Conservation (phyloP, 495 filamentous ascomycete species). For the Cairneyella variabilis region DNA sequence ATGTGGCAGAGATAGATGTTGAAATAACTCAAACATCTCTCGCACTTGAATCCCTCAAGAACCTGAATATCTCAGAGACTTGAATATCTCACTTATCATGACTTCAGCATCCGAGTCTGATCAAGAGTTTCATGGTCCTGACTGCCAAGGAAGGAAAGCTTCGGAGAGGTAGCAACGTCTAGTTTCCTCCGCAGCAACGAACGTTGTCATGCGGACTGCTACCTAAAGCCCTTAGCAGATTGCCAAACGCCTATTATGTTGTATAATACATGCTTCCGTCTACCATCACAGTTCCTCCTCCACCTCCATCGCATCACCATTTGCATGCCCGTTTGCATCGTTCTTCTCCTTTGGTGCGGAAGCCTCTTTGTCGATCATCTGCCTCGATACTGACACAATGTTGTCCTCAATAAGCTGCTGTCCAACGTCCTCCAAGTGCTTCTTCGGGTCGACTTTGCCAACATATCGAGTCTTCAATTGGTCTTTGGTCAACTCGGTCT, state of each 20-base stretch:
- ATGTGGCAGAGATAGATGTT: too few relatives aligned
- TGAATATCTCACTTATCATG: too few relatives aligned
- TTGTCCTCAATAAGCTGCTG: constrained; percentile 98
- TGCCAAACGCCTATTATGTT: constrained; percentile 28
- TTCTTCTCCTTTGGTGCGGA: constrained; percentile 52
- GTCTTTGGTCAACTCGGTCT: constrained; percentile 93
- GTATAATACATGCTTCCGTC: constrained; percentile 19
- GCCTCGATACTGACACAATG: constrained; percentile 90
- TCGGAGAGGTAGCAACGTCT: too few relatives aligned
- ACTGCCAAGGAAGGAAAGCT: too few relatives aligned
- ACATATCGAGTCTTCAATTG: constrained; percentile 99
- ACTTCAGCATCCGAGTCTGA: too few relatives aligned
- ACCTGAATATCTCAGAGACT: too few relatives aligned
- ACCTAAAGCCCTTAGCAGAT: neutral
- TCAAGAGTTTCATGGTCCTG: too few relatives aligned
- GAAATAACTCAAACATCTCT: too few relatives aligned
- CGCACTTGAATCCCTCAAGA: too few relatives aligned
- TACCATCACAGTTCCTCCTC: constrained; percentile 51
- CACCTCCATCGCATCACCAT: constrained; percentile 47
- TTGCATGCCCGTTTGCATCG: constrained; percentile 23
- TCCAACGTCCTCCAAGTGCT: constrained; percentile 94
- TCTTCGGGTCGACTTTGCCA: constrained; percentile 98
- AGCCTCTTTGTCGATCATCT: constrained; percentile 99
- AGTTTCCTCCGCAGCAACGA: neutral
- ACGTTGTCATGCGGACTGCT: neutral